These are phyloP conservation scores for Yarrowia divulgata DNA, from an alignment of 805 yeast species.

Conservation along the genomic window DNA sequence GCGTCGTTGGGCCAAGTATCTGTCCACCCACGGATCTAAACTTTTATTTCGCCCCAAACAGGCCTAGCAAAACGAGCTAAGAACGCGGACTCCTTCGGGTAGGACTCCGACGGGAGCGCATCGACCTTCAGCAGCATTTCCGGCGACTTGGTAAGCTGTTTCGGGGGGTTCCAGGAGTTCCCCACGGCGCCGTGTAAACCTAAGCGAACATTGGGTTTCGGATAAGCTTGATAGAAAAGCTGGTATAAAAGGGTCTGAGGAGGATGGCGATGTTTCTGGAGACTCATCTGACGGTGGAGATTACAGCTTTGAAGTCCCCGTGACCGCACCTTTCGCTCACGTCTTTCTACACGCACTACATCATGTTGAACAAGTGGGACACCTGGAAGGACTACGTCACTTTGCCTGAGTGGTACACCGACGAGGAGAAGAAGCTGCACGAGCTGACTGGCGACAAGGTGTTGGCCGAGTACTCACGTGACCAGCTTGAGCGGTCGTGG, in stretches of 20 bases:
- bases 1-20: too few relatives aligned
- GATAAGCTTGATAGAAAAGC: not conserved
- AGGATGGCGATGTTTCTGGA: not conserved
- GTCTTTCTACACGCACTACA: not conserved
- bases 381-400: slow-evolving; percentile 3
- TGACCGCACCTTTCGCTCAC: not conserved
- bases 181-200: slow-evolving; percentile 18
- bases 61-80: not conserved
- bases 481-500: slow-evolving; percentile 7
- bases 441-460: not conserved
- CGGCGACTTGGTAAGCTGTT: too few relatives aligned
- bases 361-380: slow-evolving; percentile 14
- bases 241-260: not conserved
- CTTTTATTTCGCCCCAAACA: too few relatives aligned
- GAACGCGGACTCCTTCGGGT: not conserved
- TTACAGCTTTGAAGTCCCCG: not conserved
- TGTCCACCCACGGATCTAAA: too few relatives aligned
- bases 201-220: not conserved
- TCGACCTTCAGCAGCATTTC: not conserved
- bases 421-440: slow-evolving; percentile 5
- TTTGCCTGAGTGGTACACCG: not conserved
- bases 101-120: not conserved
- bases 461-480: slow-evolving; percentile 18
- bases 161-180: too few relatives aligned
- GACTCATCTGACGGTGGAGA: not conserved